Percentiles rank a stretch among this genome's conserved stretches.
phyloP scores from a whole-genome alignment of 106 monocot species.

The Xerophyta viscosa region DNA sequence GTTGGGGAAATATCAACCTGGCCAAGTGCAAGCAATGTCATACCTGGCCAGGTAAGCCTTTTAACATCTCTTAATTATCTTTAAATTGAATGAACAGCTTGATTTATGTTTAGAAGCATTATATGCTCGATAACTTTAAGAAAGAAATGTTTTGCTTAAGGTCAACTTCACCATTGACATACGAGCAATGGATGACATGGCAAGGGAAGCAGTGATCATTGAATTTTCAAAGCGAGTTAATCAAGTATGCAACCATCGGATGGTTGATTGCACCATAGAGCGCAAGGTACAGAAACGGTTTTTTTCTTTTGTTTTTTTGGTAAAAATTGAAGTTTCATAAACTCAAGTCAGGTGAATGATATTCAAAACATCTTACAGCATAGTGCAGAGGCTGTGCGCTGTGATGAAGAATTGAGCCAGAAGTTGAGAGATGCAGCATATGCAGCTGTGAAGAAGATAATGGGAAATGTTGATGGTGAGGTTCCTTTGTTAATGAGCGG shows the following conservation, averaged over 20 bases:
- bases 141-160: conserved; percentile 16
- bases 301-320: too few relatives aligned
- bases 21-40: conserved; percentile 99
- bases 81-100: too few relatives aligned
- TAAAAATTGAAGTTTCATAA: too few relatives aligned
- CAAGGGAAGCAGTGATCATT: conserved; percentile 53
- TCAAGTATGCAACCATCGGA: conserved; percentile 47
- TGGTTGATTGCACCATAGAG: conserved; percentile 67
- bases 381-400: conserved; percentile 47
- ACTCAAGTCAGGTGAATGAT: too few relatives aligned
- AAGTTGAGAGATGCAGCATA: conserved; percentile 54
- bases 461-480: conserved; percentile 19
- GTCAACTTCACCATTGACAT: conserved; percentile 88
- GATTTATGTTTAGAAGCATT: too few relatives aligned
- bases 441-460: conserved; percentile 33
- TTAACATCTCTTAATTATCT: not conserved
- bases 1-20: conserved; percentile 84
- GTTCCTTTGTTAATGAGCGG: conserved; percentile 88
- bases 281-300: conserved; percentile 39
- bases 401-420: conserved; percentile 46
- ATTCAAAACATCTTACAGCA: conserved; percentile 40
- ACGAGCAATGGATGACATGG: conserved; percentile 59
- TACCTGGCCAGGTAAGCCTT: conserved; percentile 77
- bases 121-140: too few relatives aligned
- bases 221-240: conserved; percentile 49